phyloP scores from a whole-genome alignment of 1,284 basidiomycete genomes.

The Golubevia pallescens region DNA sequence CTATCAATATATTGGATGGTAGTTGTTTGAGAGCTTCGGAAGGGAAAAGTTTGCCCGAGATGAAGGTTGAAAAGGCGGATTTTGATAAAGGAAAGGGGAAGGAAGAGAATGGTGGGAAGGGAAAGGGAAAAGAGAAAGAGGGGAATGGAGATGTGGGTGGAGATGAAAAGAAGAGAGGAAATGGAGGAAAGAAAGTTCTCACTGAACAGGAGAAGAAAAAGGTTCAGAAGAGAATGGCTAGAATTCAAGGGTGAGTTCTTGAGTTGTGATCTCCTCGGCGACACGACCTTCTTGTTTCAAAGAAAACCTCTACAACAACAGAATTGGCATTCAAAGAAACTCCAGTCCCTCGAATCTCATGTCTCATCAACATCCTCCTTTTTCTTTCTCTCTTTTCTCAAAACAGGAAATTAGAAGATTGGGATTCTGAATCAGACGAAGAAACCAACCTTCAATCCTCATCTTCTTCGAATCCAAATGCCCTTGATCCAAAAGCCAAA shows the following conservation, averaged over 20 bases:
- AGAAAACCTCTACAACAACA: too few species aligned
- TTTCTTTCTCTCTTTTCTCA: neutral
- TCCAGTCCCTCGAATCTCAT: neutral
- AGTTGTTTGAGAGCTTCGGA: slow-evolving; percentile 40
- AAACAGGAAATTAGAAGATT: slow-evolving; percentile 48
- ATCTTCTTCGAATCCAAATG: neutral
- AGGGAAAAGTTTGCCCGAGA: slow-evolving; percentile 31
- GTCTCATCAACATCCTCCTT: neutral
- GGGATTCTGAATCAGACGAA: slow-evolving; percentile 44
- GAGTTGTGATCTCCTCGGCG: neutral
- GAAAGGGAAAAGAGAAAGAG: slow-evolving; percentile 17
- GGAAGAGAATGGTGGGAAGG: neutral
- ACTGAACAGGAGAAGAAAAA: slow-evolving; percentile 31
- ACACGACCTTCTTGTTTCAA: neutral
- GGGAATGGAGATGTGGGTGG: neutral
- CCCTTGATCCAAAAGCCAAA: neutral
- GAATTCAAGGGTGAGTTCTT: slow-evolving; percentile 34
- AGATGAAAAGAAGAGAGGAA: slow-evolving; percentile 9
- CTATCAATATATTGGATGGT: slow-evolving; percentile 54
- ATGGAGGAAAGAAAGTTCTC: slow-evolving; percentile 16
- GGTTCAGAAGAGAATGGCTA: slow-evolving; percentile 34
- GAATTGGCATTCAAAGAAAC: neutral
- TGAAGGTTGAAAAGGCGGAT: slow-evolving; percentile 45
- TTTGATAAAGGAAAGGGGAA: slow-evolving; percentile 23
- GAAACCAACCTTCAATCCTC: slow-evolving; percentile 12